Conservation (phyloP, 2,329 filamentous ascomycete species). For the Raffaelea ambrosiae region DNA sequence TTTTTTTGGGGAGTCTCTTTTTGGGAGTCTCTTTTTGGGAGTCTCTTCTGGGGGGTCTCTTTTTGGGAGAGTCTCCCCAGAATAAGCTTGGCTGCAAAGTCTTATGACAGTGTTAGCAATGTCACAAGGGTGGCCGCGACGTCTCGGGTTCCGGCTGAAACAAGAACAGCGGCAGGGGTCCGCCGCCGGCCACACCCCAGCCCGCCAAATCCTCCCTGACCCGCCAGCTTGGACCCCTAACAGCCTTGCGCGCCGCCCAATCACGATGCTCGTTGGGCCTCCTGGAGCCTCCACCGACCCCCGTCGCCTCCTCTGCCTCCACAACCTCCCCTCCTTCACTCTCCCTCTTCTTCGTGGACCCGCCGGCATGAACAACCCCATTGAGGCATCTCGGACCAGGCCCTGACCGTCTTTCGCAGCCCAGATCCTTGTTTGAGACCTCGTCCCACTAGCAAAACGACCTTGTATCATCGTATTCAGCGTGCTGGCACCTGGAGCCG, state of each 20-base stretch:
- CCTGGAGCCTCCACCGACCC: background rate
- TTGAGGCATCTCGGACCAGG: slow-evolving; percentile 17
- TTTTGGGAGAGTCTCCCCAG: too few relatives aligned
- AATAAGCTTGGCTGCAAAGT: too few relatives aligned
- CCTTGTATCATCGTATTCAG: background rate
- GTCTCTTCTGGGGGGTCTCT: too few relatives aligned
- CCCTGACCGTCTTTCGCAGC: slow-evolving; percentile 10
- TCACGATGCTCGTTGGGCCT: slow-evolving; percentile 9
- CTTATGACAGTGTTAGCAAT: too few relatives aligned
- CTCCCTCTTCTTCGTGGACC: too few relatives aligned
- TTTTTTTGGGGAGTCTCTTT: too few relatives aligned
- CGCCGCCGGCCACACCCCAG: slow-evolving; percentile 11
- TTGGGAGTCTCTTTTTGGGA: too few relatives aligned
- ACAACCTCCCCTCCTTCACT: too few relatives aligned
- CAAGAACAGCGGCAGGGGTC: slow-evolving; percentile 19
- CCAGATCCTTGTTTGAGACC: slow-evolving; percentile 21
- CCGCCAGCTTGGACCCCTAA: slow-evolving; percentile 15
- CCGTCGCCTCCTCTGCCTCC: slow-evolving; percentile 3
- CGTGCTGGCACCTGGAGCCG: too few relatives aligned
- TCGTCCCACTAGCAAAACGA: slow-evolving; percentile 7
- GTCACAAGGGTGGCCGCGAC: slow-evolving; percentile 18
- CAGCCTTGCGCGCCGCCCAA: slow-evolving; percentile 26
- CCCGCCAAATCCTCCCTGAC: slow-evolving; percentile 2
- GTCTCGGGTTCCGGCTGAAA: slow-evolving; percentile 39
- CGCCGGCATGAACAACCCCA: slow-evolving; percentile 18